Evolutionary conservation across 2,329 filamentous ascomycete species (phyloP).

Genomic region (Claviceps sp.): DNA sequence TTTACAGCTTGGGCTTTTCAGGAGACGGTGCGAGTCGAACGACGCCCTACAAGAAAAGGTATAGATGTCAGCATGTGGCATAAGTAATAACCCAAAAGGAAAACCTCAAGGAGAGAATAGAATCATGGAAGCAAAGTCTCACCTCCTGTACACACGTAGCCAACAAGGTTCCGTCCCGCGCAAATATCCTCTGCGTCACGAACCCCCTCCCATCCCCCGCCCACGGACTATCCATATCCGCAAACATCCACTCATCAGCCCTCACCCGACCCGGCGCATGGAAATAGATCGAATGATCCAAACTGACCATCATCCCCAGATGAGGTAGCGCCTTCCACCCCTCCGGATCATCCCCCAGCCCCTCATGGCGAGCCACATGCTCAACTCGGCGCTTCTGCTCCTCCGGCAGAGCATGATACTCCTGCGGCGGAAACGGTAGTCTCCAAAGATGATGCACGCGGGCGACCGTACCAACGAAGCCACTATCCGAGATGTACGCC

Average conservation of each 20-base stretch:
- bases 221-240: constrained; percentile 72
- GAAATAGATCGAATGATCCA: constrained; percentile 64
- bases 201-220: constrained; percentile 63
- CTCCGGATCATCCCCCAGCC: constrained; percentile 25
- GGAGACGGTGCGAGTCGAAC: not conserved
- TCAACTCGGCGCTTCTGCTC: constrained; percentile 24
- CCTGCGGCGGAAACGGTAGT: constrained; percentile 43
- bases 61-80: no score
- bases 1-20: constrained; percentile 2
- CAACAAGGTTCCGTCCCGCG: constrained; percentile 55
- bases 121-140: constrained; percentile 12
- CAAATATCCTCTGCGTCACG: constrained; percentile 62
- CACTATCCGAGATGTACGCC: constrained; percentile 85
- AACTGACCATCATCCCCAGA: constrained; percentile 73
- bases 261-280: constrained; percentile 44
- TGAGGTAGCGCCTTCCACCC: constrained; percentile 24
- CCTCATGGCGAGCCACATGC: constrained; percentile 23
- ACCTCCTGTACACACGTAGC: constrained; percentile 74
- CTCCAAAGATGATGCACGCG: constrained; percentile 71
- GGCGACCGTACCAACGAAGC: constrained; percentile 82
- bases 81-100: not conserved
- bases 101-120: not conserved
- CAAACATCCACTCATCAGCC: constrained; percentile 66
- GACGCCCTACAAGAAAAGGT: constrained; percentile 2
- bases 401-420: constrained; percentile 37